Conservation (phyloP, 306 rosid species). For the Cucumis sativus region DNA sequence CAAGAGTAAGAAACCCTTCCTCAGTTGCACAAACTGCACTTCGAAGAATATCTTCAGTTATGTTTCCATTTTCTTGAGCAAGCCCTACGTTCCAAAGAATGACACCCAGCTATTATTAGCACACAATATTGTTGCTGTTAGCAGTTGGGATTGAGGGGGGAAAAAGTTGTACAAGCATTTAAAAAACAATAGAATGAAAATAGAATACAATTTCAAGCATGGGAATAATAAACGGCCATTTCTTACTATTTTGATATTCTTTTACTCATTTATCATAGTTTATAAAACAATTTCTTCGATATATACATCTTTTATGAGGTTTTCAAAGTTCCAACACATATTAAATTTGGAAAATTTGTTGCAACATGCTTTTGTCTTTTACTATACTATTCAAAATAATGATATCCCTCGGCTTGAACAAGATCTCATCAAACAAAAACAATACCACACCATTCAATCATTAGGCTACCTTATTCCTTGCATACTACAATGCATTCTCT, state of each 20-base stretch:
- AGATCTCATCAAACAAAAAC: not conserved
- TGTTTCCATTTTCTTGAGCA: slow-evolving; percentile 53
- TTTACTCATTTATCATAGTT: not conserved
- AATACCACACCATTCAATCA: not conserved
- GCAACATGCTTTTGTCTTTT: not conserved
- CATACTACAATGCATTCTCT: not conserved
- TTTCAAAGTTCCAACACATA: slow-evolving; percentile 12
- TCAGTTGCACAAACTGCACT: slow-evolving; percentile 74
- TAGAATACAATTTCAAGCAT: not conserved
- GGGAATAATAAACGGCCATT: not conserved
- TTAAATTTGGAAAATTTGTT: not conserved
- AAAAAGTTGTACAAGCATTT: not conserved
- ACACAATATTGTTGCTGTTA: not conserved
- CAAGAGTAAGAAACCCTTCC: slow-evolving; percentile 76
- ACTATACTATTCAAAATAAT: not conserved
- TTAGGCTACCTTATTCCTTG: not conserved
- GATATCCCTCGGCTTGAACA: not conserved
- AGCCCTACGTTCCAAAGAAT: slow-evolving; percentile 29
- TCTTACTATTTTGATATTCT: not conserved
- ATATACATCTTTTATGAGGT: not conserved
- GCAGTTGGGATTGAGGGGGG: not conserved
- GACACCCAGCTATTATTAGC: slow-evolving; percentile 1
- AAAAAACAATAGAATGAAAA: not conserved
- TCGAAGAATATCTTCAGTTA: slow-evolving; percentile 51
- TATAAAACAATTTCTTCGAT: not conserved